These are phyloP conservation scores for Lipomyces sp. DNA, from an alignment of 805 yeast genomes.

Conservation along the genomic window DNA sequence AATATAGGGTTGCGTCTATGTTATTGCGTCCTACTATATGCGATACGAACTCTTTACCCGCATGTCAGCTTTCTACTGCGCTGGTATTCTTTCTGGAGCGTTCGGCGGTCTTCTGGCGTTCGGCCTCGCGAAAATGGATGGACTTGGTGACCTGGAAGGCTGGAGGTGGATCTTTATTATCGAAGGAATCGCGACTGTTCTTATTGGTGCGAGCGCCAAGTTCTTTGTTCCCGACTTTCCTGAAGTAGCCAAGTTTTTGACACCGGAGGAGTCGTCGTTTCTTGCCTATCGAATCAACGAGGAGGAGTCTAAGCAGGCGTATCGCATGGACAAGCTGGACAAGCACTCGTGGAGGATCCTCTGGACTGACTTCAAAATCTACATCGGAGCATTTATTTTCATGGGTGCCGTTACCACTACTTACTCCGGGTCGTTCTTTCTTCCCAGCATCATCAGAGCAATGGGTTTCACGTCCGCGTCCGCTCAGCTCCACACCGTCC, in stretches of 20 bases:
- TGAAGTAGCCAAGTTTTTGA: not conserved
- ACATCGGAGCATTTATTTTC: no score
- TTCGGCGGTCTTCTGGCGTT: conserved; percentile 50
- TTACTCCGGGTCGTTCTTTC: no score
- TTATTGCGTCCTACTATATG: conserved; percentile 41
- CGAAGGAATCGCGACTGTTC: conserved; percentile 44
- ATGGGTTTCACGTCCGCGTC: no score
- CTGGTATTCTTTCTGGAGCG: conserved; percentile 50
- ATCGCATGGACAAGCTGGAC: no score
- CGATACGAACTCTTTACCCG: conserved; percentile 44
- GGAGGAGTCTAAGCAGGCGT: no score
- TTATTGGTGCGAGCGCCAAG: conserved; percentile 35
- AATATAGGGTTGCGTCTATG: conserved; percentile 40
- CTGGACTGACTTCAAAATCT: no score
- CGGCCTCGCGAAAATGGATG: conserved; percentile 44
- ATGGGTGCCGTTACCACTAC: no score
- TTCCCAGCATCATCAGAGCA: no score
- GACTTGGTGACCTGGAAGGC: conserved; percentile 41
- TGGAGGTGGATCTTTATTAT: conserved; percentile 55
- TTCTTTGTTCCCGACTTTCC: conserved; percentile 30
- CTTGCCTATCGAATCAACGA: no score
- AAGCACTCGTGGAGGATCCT: no score
- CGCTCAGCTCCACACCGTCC: no score
- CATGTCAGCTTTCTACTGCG: conserved; percentile 42
- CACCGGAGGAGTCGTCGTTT: no score